Evolutionary conservation across 2,329 filamentous ascomycete genomes (phyloP), one percentile per base, ranked within the genome.

Genomic region (Exophiala alcalophila): DNA sequence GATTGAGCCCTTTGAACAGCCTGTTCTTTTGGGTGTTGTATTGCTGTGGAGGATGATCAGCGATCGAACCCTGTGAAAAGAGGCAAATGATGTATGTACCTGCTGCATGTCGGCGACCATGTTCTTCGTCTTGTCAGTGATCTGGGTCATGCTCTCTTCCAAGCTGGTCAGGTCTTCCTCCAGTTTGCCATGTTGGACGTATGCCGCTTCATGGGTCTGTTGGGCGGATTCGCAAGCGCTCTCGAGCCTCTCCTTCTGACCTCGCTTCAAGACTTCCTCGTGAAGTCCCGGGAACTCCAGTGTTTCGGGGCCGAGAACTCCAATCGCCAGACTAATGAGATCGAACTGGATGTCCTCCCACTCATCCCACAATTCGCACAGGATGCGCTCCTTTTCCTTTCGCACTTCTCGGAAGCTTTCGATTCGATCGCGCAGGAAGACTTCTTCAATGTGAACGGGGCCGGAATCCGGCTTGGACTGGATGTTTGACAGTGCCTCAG

Each of bases 331-430:
- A 20, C 26, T 24, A 12, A 55, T 35, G 23, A 55, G 38, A 12
- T 44, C 20, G 10, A 47, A 28, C 19, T 55, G 50, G 11, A 47
- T 36, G 10, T 40, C 39, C 39, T 53, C 47, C 52, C 52, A 53
- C 20, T 51, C 52, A 7, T 43, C 41, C 50, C 50, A 53, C 5
- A 53, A 34, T 14, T 30, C 33, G 26, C 34, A 32, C n/a, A 53
- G 20, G 10, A 39, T 33, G 5, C 28, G 27, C 20, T 48, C 44
- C 33, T 48, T 51, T n/a, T 51, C 39, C 40, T 44, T 15, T 23
- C 38, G 18, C 19, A 49, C 16, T 16, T 41, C 35, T 8, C 38
- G 44, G 32, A 51, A 51, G 19, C 29, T 21, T 4, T 18, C 12
- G 21, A 51, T 29, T 19, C 34, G 44, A 15, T 36, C 41, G 18